Conservation (phyloP, 2,329 filamentous ascomycete genomes). For the Dactylellina parvicollis region DNA sequence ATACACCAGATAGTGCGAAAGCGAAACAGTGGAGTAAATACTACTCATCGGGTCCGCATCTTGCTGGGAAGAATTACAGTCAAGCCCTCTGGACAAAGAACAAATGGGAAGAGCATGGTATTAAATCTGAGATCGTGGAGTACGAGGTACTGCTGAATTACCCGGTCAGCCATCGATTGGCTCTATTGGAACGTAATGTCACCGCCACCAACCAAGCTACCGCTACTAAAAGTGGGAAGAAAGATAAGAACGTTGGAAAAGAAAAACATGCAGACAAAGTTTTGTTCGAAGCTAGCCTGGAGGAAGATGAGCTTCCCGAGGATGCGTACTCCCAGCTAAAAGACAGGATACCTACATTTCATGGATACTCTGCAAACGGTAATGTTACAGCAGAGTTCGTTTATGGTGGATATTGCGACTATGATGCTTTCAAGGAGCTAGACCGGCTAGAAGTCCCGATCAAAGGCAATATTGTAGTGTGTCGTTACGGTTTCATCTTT, state of each 20-base stretch:
- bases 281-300: conserved; percentile 73
- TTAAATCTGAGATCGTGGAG: conserved; percentile 70
- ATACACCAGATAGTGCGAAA: conserved; percentile 19
- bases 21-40: conserved; percentile 77
- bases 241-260: conserved; percentile 75
- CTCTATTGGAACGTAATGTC: conserved; percentile 68
- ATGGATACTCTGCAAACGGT: conserved; percentile 88
- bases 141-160: conserved; percentile 85
- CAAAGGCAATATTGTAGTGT: conserved; percentile 76
- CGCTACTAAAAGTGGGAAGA: conserved; percentile 67
- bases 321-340: conserved; percentile 60
- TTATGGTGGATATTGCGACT: conserved; percentile 90
- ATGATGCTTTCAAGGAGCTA: conserved; percentile 80
- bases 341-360: conserved; percentile 75
- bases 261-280: conserved; percentile 72
- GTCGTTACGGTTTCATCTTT: conserved; percentile 67
- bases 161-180: conserved; percentile 75
- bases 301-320: conserved; percentile 70
- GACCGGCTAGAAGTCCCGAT: conserved; percentile 76
- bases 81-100: conserved; percentile 80
- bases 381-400: conserved; percentile 85
- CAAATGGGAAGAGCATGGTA: conserved; percentile 76
- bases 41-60: conserved; percentile 78
- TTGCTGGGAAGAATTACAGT: conserved; percentile 80
- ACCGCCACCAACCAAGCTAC: conserved; percentile 65